Conservation (phyloP, 2,329 filamentous ascomycete genomes). For the Alternaria arbusti region DNA sequence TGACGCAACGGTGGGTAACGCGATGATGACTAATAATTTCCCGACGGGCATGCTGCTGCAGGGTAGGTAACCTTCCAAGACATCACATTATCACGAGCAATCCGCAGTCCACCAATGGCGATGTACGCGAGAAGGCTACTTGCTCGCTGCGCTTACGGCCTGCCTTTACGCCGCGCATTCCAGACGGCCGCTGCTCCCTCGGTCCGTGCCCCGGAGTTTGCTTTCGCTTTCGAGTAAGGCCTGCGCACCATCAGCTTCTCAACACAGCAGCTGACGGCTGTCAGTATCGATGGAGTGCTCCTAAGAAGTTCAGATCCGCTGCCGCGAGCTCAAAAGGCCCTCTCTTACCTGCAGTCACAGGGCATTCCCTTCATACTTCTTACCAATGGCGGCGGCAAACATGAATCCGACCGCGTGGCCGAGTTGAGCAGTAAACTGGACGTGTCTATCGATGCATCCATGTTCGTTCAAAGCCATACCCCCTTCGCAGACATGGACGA, state of each 20-base stretch:
- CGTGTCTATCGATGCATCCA: slow-evolving; percentile 67
- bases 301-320: slow-evolving; percentile 81
- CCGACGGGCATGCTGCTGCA: not conserved
- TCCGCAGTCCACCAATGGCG: not conserved
- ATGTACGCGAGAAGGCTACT: slow-evolving; percentile 27
- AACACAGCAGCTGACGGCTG: slow-evolving; percentile 27
- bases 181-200: slow-evolving; percentile 30
- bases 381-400: slow-evolving; percentile 92
- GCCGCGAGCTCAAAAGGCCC: slow-evolving; percentile 75
- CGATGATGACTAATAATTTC: not conserved
- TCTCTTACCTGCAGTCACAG: slow-evolving; percentile 74
- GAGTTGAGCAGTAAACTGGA: slow-evolving; percentile 72
- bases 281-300: slow-evolving; percentile 91
- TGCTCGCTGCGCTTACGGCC: slow-evolving; percentile 17
- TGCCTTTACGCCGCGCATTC: slow-evolving; percentile 28
- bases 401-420: slow-evolving; percentile 74
- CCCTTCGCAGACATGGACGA: slow-evolving; percentile 75
- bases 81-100: not conserved
- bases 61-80: not conserved
- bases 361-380: slow-evolving; percentile 90
- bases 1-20: not conserved
- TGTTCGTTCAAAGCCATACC: slow-evolving; percentile 90
- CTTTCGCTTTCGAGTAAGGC: slow-evolving; percentile 64
- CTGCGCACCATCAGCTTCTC: slow-evolving; percentile 17
- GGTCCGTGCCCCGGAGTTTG: slow-evolving; percentile 59